Evolutionary conservation across 768 basidiomycete genomes (phyloP).

Genomic region (Boletus subcaerulescens): DNA sequence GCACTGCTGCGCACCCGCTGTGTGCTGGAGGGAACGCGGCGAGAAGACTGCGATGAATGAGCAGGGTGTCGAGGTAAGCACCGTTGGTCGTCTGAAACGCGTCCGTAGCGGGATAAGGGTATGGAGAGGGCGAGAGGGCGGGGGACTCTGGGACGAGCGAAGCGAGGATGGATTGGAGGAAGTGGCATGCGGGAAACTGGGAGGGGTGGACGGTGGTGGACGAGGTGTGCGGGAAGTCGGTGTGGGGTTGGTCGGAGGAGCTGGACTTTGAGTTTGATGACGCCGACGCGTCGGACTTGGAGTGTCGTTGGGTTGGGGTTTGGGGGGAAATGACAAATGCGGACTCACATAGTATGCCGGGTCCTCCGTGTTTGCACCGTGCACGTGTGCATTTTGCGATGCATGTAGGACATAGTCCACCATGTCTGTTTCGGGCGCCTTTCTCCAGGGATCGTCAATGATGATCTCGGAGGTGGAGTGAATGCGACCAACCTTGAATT

Average conservation of each 20-base stretch:
- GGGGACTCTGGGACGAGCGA: conserved; percentile 46
- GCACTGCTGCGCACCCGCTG: conserved; percentile 57
- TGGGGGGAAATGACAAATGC: too few relatives aligned
- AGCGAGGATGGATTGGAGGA: conserved; percentile 56
- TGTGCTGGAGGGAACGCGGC: conserved; percentile 61
- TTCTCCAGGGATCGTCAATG: conserved; percentile 32
- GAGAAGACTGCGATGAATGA: conserved; percentile 72
- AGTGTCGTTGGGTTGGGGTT: not conserved
- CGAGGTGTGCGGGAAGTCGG: conserved; percentile 14
- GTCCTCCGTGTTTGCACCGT: conserved; percentile 46
- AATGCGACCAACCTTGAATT: conserved; percentile 29
- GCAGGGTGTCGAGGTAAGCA: conserved; percentile 75
- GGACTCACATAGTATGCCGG: conserved; percentile 40
- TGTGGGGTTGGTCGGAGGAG: conserved; percentile 28
- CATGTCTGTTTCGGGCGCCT: conserved; percentile 25
- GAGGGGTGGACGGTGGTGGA: conserved; percentile 11
- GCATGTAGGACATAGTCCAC: conserved; percentile 25
- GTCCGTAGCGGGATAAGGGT: conserved; percentile 30
- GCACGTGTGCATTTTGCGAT: conserved; percentile 34
- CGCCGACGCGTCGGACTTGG: conserved; percentile 45
- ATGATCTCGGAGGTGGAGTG: not conserved
- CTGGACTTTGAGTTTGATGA: conserved; percentile 44
- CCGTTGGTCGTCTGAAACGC: conserved; percentile 58
- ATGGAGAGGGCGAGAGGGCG: conserved; percentile 32
- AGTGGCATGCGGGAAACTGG: conserved; percentile 52